These are phyloP conservation scores for Tetracladium marchalianum DNA, from an alignment of 495 filamentous ascomycete species.

Conservation along the genomic window DNA sequence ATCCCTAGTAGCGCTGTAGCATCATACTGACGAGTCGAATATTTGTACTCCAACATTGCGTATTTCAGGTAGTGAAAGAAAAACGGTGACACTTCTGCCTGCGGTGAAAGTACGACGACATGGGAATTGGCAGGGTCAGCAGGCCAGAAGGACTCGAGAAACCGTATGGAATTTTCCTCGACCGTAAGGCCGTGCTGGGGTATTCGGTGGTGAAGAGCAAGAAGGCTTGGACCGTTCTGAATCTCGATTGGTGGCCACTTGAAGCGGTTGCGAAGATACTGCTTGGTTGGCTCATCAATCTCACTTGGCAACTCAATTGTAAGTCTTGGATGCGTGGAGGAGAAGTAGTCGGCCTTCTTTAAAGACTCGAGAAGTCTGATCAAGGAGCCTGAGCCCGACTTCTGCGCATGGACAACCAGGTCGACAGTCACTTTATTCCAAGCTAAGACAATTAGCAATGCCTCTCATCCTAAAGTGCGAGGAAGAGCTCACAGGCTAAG, in stretches of 20 bases:
- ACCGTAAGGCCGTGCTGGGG: conserved; percentile 39
- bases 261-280: conserved; percentile 46
- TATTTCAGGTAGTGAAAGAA: conserved; percentile 82
- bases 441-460: conserved; percentile 30
- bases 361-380: conserved; percentile 65
- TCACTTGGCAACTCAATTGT: conserved; percentile 69
- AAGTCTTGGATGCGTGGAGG: conserved; percentile 51
- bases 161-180: conserved; percentile 56
- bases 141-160: conserved; percentile 78
- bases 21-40: conserved; percentile 43
- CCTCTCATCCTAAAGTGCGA: background rate
- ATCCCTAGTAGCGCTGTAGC: conserved; percentile 55
- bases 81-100: conserved; percentile 60
- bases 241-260: conserved; percentile 49
- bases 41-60: conserved; percentile 58
- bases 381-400: conserved; percentile 57
- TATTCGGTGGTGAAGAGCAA: conserved; percentile 67
- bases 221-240: conserved; percentile 21
- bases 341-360: conserved; percentile 61
- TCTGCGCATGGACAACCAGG: conserved; percentile 64
- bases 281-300: conserved; percentile 49
- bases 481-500: conserved; percentile 43
- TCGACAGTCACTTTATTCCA: conserved; percentile 70
- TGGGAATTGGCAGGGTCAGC: conserved; percentile 48
- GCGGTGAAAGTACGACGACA: conserved; percentile 67